Conservation (phyloP, 768 basidiomycete species). For the Hygrocybe coccinea region DNA sequence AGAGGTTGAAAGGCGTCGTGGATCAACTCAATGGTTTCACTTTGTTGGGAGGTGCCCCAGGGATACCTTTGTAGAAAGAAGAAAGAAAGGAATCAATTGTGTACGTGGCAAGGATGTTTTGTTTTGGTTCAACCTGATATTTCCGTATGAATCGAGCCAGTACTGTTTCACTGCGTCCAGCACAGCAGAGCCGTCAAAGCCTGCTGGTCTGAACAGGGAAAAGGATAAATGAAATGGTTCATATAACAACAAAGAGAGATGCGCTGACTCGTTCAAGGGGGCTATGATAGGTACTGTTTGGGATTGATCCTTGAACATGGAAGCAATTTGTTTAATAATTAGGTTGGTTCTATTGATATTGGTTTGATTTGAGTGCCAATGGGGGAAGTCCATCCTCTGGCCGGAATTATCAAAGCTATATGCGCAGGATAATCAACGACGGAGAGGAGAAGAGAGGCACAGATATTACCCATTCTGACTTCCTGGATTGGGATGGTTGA, state of each 20-base stretch:
- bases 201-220: slow-evolving; percentile 78
- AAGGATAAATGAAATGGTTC: neutral
- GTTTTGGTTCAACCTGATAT: no score
- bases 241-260: neutral
- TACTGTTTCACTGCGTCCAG: slow-evolving; percentile 53
- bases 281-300: slow-evolving; percentile 63
- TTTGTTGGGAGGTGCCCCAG: slow-evolving; percentile 38
- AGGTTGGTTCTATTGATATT: slow-evolving; percentile 65
- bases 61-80: no score
- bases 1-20: slow-evolving; percentile 79
- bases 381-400: slow-evolving; percentile 52
- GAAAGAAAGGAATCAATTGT: no score
- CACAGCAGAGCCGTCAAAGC: slow-evolving; percentile 50
- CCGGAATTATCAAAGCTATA: slow-evolving; percentile 80
- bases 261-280: slow-evolving; percentile 68
- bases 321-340: slow-evolving; percentile 59
- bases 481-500: slow-evolving; percentile 55
- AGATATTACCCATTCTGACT: slow-evolving; percentile 67
- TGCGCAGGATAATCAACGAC: slow-evolving; percentile 4
- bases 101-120: no score
- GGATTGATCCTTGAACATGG: slow-evolving; percentile 50
- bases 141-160: slow-evolving; percentile 71
- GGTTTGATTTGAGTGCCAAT: slow-evolving; percentile 62
- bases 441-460: slow-evolving; percentile 9
- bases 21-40: slow-evolving; percentile 62